These are phyloP conservation scores for Mucor piriformis DNA, from an alignment of 371 early-diverging fungal genomes.

Conservation along the genomic window DNA sequence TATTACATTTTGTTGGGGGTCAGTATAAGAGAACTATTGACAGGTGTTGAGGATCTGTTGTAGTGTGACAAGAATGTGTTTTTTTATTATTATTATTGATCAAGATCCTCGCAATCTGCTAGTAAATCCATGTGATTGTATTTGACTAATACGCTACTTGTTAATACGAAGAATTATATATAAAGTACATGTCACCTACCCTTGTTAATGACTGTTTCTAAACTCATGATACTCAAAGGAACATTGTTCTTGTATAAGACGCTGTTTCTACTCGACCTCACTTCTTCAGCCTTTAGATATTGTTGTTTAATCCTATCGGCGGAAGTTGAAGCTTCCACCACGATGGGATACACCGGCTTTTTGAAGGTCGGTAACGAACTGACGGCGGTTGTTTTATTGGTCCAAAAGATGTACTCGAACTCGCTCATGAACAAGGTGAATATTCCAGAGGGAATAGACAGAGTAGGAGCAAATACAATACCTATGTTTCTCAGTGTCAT, in stretches of 20 bases:
- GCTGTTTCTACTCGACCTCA: slow-evolving; percentile 30
- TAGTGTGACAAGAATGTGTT: too few relatives aligned
- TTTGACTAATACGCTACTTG: too few relatives aligned
- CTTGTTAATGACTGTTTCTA: slow-evolving; percentile 16
- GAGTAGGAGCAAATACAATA: slow-evolving; percentile 74
- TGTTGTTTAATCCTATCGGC: slow-evolving; percentile 11
- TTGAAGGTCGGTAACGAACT: not conserved
- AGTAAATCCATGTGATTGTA: too few relatives aligned
- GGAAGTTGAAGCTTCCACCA: slow-evolving; percentile 3
- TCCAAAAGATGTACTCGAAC: slow-evolving; percentile 57
- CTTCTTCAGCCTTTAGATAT: slow-evolving; percentile 8
- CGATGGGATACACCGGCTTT: not conserved
- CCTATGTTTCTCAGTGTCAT: slow-evolving; percentile 74
- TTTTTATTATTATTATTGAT: too few relatives aligned
- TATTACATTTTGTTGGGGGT: not conserved
- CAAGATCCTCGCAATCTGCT: too few relatives aligned
- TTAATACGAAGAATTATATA: too few relatives aligned
- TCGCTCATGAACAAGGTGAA: slow-evolving; percentile 66
- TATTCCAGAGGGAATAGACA: slow-evolving; percentile 66
- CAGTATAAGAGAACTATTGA: not conserved
- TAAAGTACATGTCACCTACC: too few relatives aligned
- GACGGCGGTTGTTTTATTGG: not conserved
- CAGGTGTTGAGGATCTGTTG: not conserved
- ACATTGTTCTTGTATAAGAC: slow-evolving; percentile 30
- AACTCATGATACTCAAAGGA: slow-evolving; percentile 26